Percentiles rank a stretch among this genome's conserved stretches.
phyloP scores from a whole-genome alignment of 2,329 filamentous ascomycete genomes.

The Nakataea oryzae region DNA sequence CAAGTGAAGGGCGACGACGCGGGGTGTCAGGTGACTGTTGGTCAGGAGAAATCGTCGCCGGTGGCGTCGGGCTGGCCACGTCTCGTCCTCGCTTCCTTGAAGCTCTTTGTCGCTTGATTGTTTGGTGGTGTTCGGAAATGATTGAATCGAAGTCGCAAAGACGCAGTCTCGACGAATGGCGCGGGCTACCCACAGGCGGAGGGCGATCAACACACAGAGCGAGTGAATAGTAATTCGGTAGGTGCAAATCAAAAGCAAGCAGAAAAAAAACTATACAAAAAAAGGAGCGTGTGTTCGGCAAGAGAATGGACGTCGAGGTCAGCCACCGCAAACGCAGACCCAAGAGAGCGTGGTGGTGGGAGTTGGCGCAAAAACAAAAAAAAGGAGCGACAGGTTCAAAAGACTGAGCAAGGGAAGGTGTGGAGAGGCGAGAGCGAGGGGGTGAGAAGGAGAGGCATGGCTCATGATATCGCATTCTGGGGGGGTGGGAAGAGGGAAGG shows the following conservation, averaged over 20 bases:
- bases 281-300: neutral
- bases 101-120: neutral
- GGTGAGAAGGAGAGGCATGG: neutral
- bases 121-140: neutral
- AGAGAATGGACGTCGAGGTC: conserved; percentile 1
- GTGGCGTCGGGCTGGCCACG: no score
- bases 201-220: conserved; percentile 8
- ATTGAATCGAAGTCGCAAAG: neutral
- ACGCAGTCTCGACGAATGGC: neutral
- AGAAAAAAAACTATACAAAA: neutral
- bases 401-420: neutral
- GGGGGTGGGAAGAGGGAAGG: neutral
- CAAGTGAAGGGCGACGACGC: no score
- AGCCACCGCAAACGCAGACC: neutral
- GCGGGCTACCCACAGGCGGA: neutral
- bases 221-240: neutral
- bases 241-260: neutral
- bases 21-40: neutral
- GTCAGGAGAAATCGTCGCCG: neutral
- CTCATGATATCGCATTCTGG: neutral
- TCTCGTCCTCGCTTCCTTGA: neutral
- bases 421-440: neutral
- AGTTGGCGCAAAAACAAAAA: neutral
- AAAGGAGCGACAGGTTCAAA: neutral
- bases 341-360: neutral